Percentiles rank a stretch among this genome's conserved stretches.
These are phyloP conservation scores for Tetragonia tetragonoides DNA, from an alignment of 148 eudicot species.

Conservation along the genomic window DNA sequence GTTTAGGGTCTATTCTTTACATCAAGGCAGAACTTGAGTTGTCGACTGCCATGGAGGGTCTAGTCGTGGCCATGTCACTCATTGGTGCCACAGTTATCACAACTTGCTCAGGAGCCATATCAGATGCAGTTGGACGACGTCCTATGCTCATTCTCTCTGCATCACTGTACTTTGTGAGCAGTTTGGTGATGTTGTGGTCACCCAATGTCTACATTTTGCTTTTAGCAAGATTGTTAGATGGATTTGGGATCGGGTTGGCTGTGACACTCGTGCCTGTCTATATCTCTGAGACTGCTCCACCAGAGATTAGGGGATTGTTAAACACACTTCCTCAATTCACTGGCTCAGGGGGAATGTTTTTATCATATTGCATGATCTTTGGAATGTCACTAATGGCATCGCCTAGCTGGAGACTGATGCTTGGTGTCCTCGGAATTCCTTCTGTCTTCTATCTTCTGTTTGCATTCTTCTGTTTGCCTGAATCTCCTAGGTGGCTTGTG, in stretches of 20 bases:
- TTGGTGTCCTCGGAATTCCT: slow-evolving; percentile 82
- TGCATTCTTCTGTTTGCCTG: slow-evolving; percentile 70
- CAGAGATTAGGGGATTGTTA: slow-evolving; percentile 79
- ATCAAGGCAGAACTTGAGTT: slow-evolving; percentile 63
- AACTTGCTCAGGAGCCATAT: slow-evolving; percentile 77
- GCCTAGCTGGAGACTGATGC: slow-evolving; percentile 87
- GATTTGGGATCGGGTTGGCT: slow-evolving; percentile 87
- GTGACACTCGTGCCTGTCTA: slow-evolving; percentile 82
- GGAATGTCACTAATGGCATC: slow-evolving; percentile 73
- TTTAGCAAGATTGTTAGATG: slow-evolving; percentile 79
- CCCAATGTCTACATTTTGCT: slow-evolving; percentile 89
- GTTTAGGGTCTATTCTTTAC: slow-evolving; percentile 67
- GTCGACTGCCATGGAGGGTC: slow-evolving; percentile 61
- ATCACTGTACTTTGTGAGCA: slow-evolving; percentile 60
- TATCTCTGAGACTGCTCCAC: slow-evolving; percentile 90
- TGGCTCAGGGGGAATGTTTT: slow-evolving; percentile 81
- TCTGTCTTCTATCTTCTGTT: slow-evolving; percentile 63
- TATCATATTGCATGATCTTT: slow-evolving; percentile 76
- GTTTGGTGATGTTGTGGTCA: slow-evolving; percentile 90
- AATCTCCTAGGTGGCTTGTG: slow-evolving; percentile 96
- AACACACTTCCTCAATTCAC: slow-evolving; percentile 93
- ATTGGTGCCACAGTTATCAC: slow-evolving; percentile 88
- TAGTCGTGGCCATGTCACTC: slow-evolving; percentile 91
- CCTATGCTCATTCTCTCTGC: slow-evolving; percentile 86
- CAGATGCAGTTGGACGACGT: slow-evolving; percentile 79